Base-by-base conservation (phyloP, 371 early-diverging fungal species). In the Parasitella parasitica region DNA sequence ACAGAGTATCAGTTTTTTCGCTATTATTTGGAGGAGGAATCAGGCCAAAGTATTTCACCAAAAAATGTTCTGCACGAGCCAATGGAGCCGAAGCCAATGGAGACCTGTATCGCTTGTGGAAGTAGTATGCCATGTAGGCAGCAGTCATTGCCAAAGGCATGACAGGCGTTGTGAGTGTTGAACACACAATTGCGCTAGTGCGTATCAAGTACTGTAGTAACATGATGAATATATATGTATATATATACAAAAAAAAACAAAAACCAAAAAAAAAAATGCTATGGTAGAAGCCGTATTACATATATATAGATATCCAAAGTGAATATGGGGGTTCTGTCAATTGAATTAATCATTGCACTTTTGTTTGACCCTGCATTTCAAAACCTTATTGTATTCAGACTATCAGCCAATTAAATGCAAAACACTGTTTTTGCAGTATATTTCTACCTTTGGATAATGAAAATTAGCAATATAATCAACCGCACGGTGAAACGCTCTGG, bases 21-120 rank as follows among this genome's bases (percentile, higher is more conserved):
- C 26, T 16, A 22, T 77, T 63, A 30, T 35, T 69, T 11, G 81
- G 76, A 11, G 81, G 81, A 13, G 77, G 78, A 1, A 76, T 76
- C 2, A 76, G 26, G 2, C 81, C 81, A 64, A 80, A 69, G 27
- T 73, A 54, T 4, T 70, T 63, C 13, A 72, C 50, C 55, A 76
- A 63, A 32, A 77, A 67, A 55, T 66, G 72, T 30, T 64, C 57
- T 2, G 64, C 55, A 9, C 52, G 52, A 18, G 77, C 72, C 0
- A 76, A 18, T n/a, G 76, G 71, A 26, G 70, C 70, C 11, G 50
- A 37, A 5, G 71, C 59, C 9, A 80, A 51, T 4, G 70, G 39
- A 5, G 78, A 73, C 1, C 22, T 58, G 15, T 73, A 72, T 6
- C 80, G 61, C 18, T 61, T 59, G 32, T 59, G 60, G 20, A 48